phyloP scores from a whole-genome alignment of 768 basidiomycete species.

The Xerocomus brunneocitrinus region DNA sequence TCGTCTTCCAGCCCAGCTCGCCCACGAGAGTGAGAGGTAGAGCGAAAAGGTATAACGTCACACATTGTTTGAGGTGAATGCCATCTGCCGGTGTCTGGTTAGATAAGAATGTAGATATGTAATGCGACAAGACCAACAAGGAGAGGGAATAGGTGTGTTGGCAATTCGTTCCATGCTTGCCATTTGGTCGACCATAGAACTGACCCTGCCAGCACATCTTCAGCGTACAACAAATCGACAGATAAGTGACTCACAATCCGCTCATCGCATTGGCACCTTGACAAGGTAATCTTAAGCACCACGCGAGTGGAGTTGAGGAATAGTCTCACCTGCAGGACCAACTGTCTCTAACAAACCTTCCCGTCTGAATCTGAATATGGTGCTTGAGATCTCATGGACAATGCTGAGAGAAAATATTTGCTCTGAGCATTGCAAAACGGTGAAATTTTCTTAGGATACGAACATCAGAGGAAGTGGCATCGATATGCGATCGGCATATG shows the following conservation, averaged over 20 bases:
- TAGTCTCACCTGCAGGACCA: slow-evolving; percentile 71
- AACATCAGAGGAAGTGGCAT: slow-evolving; percentile 82
- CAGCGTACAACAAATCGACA: background rate
- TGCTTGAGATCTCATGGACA: slow-evolving; percentile 71
- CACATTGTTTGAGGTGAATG: slow-evolving; percentile 92
- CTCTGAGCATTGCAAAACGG: background rate
- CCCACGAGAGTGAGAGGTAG: slow-evolving; percentile 83
- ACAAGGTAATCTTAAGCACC: slow-evolving; percentile 2
- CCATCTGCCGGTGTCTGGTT: slow-evolving; percentile 48
- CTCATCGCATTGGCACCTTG: slow-evolving; percentile 76
- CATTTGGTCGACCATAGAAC: slow-evolving; percentile 81
- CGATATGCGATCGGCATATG: slow-evolving; percentile 52
- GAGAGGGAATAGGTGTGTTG: slow-evolving; percentile 77
- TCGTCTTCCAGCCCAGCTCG: slow-evolving; percentile 77
- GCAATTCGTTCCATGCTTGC: slow-evolving; percentile 87
- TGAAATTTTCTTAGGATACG: slow-evolving; percentile 18
- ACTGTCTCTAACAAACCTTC: slow-evolving; percentile 84
- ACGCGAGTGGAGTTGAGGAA: background rate
- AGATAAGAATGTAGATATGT: slow-evolving; percentile 5
- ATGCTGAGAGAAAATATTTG: slow-evolving; percentile 42
- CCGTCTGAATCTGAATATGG: slow-evolving; percentile 68
- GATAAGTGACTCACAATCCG: slow-evolving; percentile 43
- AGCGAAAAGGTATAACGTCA: slow-evolving; percentile 88
- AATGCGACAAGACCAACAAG: slow-evolving; percentile 44
- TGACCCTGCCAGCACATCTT: slow-evolving; percentile 47